Conservation (phyloP, 257 asterid species). For the Solanum chaucha region DNA sequence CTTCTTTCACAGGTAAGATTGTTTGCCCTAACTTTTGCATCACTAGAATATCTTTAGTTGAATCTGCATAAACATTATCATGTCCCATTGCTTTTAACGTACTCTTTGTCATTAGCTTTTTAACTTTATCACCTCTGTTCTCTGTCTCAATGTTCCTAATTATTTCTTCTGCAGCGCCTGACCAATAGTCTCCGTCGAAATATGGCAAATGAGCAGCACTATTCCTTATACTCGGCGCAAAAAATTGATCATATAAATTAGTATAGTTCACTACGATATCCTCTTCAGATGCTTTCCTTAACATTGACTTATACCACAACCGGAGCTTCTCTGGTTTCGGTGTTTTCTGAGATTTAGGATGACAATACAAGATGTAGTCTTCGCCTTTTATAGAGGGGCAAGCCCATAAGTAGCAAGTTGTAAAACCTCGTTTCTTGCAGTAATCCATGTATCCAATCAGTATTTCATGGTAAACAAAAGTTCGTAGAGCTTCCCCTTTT, state of each 20-base stretch:
- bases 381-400: slow-evolving; percentile 68
- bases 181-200: too few species aligned
- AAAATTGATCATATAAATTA: not conserved
- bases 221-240: too few species aligned
- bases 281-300: slow-evolving; percentile 44
- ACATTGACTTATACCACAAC: slow-evolving; percentile 47
- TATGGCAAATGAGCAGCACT: too few species aligned
- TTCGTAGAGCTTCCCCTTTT: slow-evolving; percentile 59
- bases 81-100: too few species aligned
- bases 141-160: too few species aligned
- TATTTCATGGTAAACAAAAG: slow-evolving; percentile 66
- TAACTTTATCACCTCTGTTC: too few species aligned
- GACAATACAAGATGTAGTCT: slow-evolving; percentile 66
- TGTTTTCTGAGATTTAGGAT: slow-evolving; percentile 61
- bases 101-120: too few species aligned
- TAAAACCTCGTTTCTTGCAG: slow-evolving; percentile 66
- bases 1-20: slow-evolving; percentile 42
- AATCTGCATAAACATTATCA: too few species aligned
- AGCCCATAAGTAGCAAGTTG: slow-evolving; percentile 67
- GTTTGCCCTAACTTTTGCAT: too few species aligned
- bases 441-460: slow-evolving; percentile 75
- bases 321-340: slow-evolving; percentile 49
- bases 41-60: too few species aligned
- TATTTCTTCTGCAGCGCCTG: too few species aligned
- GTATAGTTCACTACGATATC: slow-evolving; percentile 41